phyloP scores from a whole-genome alignment of 805 yeast genomes.

The Yamadazyma paraphyllophila region DNA sequence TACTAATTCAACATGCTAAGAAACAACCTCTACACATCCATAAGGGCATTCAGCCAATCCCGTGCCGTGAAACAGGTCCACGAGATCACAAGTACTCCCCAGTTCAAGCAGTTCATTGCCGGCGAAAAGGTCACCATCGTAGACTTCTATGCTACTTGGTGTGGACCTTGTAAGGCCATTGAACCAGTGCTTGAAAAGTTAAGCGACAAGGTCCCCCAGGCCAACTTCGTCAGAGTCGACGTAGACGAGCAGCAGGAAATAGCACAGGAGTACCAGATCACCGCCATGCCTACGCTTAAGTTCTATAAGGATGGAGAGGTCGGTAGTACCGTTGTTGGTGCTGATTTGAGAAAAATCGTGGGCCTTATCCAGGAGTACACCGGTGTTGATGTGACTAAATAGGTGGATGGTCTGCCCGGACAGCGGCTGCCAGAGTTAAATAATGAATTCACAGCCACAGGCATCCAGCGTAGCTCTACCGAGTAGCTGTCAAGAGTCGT shows the following conservation, averaged over 20 bases:
- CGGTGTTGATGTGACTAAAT: slow-evolving; percentile 22
- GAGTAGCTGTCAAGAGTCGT: too few relatives aligned
- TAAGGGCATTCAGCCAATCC: slow-evolving; percentile 1
- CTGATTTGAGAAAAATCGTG: slow-evolving; percentile 45
- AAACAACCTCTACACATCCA: too few relatives aligned
- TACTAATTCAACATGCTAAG: slow-evolving; percentile 1
- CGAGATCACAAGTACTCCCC: slow-evolving; percentile 26
- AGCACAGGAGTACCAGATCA: slow-evolving; percentile 58
- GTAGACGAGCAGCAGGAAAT: slow-evolving; percentile 63
- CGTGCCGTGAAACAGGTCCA: slow-evolving; percentile 18
- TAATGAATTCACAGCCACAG: too few relatives aligned
- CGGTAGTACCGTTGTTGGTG: slow-evolving; percentile 63
- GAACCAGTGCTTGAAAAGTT: slow-evolving; percentile 37
- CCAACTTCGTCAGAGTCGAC: slow-evolving; percentile 65
- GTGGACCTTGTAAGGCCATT: slow-evolving; percentile 45
- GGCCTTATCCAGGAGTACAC: slow-evolving; percentile 27
- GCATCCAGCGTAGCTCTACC: too few relatives aligned
- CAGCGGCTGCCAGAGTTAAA: too few relatives aligned
- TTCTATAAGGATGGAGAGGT: slow-evolving; percentile 60
- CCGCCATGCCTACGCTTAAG: slow-evolving; percentile 77
- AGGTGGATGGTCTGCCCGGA: too few relatives aligned
- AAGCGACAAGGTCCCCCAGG: slow-evolving; percentile 42
- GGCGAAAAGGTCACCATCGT: slow-evolving; percentile 31
- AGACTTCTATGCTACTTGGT: slow-evolving; percentile 46
- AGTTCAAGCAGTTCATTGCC: slow-evolving; percentile 24